These are phyloP conservation scores for Mycena maculata DNA, from an alignment of 768 basidiomycete species.

Conservation along the genomic window DNA sequence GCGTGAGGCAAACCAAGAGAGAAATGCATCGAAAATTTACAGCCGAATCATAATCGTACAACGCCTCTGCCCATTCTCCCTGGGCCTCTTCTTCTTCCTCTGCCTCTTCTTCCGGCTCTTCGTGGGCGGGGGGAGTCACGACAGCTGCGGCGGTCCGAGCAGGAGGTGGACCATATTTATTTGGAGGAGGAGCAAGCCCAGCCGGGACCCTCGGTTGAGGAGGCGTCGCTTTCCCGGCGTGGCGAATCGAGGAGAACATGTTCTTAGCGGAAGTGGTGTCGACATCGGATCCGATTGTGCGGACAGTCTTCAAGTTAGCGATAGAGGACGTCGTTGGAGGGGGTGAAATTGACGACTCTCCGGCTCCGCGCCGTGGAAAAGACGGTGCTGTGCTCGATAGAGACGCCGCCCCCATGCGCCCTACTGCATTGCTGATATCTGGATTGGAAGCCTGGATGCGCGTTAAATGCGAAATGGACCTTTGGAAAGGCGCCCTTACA, in stretches of 20 bases:
- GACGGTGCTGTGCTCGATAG: slow-evolving; percentile 40
- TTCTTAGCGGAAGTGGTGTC: slow-evolving; percentile 63
- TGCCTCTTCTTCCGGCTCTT: slow-evolving; percentile 50
- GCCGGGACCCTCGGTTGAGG: slow-evolving; percentile 49
- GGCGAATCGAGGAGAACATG: slow-evolving; percentile 60
- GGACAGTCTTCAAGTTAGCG: slow-evolving; percentile 38
- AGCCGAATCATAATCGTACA: slow-evolving; percentile 79
- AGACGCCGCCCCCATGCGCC: slow-evolving; percentile 69
- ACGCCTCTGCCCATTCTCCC: slow-evolving; percentile 82
- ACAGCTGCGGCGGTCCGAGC: slow-evolving; percentile 38
- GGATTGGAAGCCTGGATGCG: slow-evolving; percentile 54
- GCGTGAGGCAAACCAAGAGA: neutral
- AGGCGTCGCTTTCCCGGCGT: slow-evolving; percentile 52
- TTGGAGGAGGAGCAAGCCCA: slow-evolving; percentile 58
- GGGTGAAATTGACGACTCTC: slow-evolving; percentile 30
- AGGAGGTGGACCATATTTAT: slow-evolving; percentile 65
- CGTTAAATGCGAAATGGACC: too few species aligned
- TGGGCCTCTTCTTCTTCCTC: slow-evolving; percentile 48
- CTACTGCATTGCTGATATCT: slow-evolving; percentile 55
- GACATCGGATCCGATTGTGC: slow-evolving; percentile 65
- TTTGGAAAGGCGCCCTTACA: slow-evolving; percentile 6
- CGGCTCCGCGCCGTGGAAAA: slow-evolving; percentile 37
- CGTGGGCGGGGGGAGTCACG: slow-evolving; percentile 47
- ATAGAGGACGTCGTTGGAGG: slow-evolving; percentile 44
- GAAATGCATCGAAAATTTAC: slow-evolving; percentile 47